Base-by-base conservation (phyloP, 2,329 filamentous ascomycete species). In the Thelonectria rubi region DNA sequence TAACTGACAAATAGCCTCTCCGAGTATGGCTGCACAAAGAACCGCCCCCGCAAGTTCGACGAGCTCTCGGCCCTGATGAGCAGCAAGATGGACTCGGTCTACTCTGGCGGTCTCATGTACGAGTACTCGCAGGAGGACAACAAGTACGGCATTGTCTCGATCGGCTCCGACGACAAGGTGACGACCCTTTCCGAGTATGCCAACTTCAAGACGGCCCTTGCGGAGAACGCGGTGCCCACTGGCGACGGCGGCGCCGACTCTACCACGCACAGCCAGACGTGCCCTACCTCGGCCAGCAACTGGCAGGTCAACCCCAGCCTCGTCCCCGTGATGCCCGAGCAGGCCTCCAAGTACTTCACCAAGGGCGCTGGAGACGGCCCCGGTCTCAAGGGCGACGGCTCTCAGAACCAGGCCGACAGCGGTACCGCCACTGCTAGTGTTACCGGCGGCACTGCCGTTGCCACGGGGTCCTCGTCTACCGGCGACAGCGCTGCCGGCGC, bases 21-120 rank as follows among this genome's bases (percentile, higher is more conserved):
- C 52, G 95, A 98, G 79, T 98, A 91, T 75, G 95, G 95, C 65
- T 99, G 95, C 82, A 93, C 76, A 79, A 90, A 86, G 75, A 93
- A 92, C 83, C 86, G 82, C 62, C 76, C 76, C 48, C 94, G 94
- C 71, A 82, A 90, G 73, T 99, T 97, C 73, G 83, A 88, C 62
- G 94, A 97, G 81, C 80, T 97, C 54, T 78, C 79, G 49, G 84
- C 94, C 47, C 84, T 99, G 60, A 98, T 97, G 89, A 86, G 82
- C 78, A 79, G 78, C 18, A 77, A 97, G 62, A 98, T 98, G 94
- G 93, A 90, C 8, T 70, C 78, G 17, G 93, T 97, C 72, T 98
- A 97, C 86, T 97, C 94, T 42, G 95, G 95, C 72, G 95, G 95
- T 77, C 86, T 99, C 40, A 91, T 97, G 77, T 99, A 97, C 81